phyloP scores from a whole-genome alignment of 78 protist species.

The Dictyostelium capitatum region DNA sequence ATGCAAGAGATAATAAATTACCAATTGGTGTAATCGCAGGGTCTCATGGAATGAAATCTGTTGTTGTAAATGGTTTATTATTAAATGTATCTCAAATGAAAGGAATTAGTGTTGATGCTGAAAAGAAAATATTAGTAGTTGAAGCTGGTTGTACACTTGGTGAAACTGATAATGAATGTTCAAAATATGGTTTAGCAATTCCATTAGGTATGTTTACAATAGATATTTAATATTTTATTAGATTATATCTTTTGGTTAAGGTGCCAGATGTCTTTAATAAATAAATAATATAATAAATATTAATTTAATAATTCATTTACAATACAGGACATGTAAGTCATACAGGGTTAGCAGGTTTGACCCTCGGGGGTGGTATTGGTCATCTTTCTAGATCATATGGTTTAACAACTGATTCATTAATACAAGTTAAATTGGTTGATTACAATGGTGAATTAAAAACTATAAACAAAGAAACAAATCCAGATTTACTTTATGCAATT shows the following conservation, averaged over 20 bases:
- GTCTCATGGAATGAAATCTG: not conserved
- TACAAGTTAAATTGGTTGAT: not conserved
- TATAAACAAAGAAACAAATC: not conserved
- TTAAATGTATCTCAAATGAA: not conserved
- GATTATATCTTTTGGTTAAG: too few species aligned
- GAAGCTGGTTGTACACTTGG: not conserved
- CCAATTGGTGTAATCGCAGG: not conserved
- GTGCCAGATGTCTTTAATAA: too few species aligned
- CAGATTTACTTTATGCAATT: not conserved
- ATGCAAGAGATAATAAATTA: not conserved
- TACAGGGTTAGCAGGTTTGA: constrained; percentile 22
- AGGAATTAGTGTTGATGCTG: not conserved
- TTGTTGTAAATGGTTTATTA: not conserved
- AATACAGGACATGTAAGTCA: constrained; percentile 10
- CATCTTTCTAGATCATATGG: not conserved
- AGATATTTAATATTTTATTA: too few species aligned
- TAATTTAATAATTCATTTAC: too few species aligned
- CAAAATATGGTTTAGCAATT: not conserved
- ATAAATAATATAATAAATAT: too few species aligned
- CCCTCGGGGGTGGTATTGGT: constrained; percentile 31
- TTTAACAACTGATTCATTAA: not conserved
- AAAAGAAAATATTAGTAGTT: not conserved
- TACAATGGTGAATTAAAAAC: not conserved
- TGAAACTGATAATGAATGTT: not conserved
- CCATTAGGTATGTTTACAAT: not conserved